These are phyloP conservation scores for Canavalia ensiformis DNA, from an alignment of 306 rosid species.

Conservation along the genomic window DNA sequence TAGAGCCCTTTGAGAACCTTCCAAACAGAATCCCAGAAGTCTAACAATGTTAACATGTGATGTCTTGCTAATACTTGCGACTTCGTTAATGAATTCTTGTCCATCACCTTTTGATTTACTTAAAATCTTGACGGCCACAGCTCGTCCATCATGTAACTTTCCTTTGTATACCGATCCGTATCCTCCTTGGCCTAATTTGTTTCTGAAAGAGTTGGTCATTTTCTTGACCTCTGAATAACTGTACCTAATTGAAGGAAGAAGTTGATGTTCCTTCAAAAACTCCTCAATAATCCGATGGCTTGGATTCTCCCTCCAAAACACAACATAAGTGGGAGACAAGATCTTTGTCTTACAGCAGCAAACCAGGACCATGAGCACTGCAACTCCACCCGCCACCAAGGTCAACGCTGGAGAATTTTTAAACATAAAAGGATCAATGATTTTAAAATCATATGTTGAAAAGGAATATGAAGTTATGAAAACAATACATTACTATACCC, in stretches of 20 bases:
- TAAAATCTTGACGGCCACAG: constrained; percentile 57
- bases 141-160: constrained; percentile 32
- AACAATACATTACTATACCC: constrained; percentile 42
- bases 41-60: constrained; percentile 53
- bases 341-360: constrained; percentile 18
- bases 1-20: constrained; percentile 44
- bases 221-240: constrained; percentile 46
- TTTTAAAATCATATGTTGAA: too few species aligned
- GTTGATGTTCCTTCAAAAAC: constrained; percentile 39
- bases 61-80: constrained; percentile 48
- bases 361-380: constrained; percentile 24
- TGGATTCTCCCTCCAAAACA: neutral
- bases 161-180: constrained; percentile 49
- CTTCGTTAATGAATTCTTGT: constrained; percentile 49
- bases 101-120: constrained; percentile 39
- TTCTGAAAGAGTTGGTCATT: constrained; percentile 46
- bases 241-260: constrained; percentile 42
- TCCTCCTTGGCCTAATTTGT: constrained; percentile 58
- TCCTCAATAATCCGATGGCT: constrained; percentile 6
- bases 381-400: constrained; percentile 19
- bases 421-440: too few species aligned
- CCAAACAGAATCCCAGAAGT: constrained; percentile 38
- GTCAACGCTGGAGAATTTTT: constrained; percentile 11
- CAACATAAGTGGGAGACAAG: neutral
- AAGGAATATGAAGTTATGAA: constrained; percentile 18